These are phyloP conservation scores for Amorphotheca resinae DNA, from an alignment of 495 filamentous ascomycete genomes.

Conservation along the genomic window DNA sequence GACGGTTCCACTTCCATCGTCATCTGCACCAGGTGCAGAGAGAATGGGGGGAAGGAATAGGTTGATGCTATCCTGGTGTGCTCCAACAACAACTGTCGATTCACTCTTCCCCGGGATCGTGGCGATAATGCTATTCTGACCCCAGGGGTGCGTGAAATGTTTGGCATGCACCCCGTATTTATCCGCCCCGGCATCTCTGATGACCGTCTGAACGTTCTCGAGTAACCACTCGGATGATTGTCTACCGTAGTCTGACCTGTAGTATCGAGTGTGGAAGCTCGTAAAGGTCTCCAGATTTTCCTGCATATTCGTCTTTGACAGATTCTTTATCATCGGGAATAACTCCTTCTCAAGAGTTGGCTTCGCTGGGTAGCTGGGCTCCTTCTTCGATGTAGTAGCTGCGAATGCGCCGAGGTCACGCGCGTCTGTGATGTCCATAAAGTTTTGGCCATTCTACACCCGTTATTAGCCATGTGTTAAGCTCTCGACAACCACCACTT, in stretches of 20 bases:
- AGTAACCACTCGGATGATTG: conserved; percentile 87
- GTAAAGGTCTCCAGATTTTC: conserved; percentile 68
- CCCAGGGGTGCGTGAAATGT: conserved; percentile 75
- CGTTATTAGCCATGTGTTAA: background rate
- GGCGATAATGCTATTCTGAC: conserved; percentile 83
- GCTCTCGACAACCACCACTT: conserved; percentile 26
- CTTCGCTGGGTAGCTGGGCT: conserved; percentile 52
- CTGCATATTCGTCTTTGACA: conserved; percentile 68
- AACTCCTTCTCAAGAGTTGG: conserved; percentile 55
- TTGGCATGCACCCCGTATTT: conserved; percentile 54
- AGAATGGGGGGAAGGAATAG: conserved; percentile 65
- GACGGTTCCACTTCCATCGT: conserved; percentile 47
- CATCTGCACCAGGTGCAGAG: conserved; percentile 49
- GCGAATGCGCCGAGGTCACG: conserved; percentile 39
- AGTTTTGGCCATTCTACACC: conserved; percentile 62
- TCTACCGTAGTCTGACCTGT: conserved; percentile 72
- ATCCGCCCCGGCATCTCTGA: conserved; percentile 56
- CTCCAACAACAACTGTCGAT: conserved; percentile 65
- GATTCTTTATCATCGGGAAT: conserved; percentile 46
- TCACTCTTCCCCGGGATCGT: conserved; percentile 80
- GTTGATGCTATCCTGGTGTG: conserved; percentile 40
- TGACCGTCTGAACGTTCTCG: conserved; percentile 55
- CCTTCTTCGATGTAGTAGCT: conserved; percentile 28
- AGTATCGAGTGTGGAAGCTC: conserved; percentile 79
- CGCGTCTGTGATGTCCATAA: conserved; percentile 87